Percentiles rank a stretch among this genome's conserved stretches.
These are phyloP conservation scores for Parietaria judaica DNA, from an alignment of 306 rosid species.

Conservation along the genomic window DNA sequence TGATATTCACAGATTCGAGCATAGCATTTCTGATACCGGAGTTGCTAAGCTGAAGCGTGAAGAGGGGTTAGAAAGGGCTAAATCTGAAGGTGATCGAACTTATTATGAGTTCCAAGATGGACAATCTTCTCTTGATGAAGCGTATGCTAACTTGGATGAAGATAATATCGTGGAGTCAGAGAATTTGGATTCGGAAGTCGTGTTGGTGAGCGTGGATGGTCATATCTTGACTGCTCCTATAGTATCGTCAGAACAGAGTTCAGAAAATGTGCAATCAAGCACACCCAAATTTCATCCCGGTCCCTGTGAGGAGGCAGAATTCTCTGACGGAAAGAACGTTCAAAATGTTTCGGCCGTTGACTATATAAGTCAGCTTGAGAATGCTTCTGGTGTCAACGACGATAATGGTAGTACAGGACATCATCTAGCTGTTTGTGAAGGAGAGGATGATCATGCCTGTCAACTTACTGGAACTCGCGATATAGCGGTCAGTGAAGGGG, in stretches of 20 bases:
- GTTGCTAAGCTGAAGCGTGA: conserved; percentile 34
- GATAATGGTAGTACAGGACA: conserved; percentile 18
- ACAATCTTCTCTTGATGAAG: conserved; percentile 52
- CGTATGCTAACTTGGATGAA: conserved; percentile 47
- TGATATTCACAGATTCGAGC: conserved; percentile 44
- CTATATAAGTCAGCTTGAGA: conserved; percentile 38
- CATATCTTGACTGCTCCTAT: conserved; percentile 81
- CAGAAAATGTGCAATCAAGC: conserved; percentile 59
- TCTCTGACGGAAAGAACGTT: conserved; percentile 56
- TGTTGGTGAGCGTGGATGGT: conserved; percentile 94
- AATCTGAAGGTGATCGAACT: conserved; percentile 53
- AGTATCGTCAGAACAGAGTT: conserved; percentile 54
- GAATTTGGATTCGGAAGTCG: conserved; percentile 59
- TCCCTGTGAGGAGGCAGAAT: conserved; percentile 67
- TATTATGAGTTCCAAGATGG: conserved; percentile 68
- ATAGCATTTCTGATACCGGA: conserved; percentile 53
- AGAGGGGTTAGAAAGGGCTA: conserved; percentile 34
- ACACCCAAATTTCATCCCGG: conserved; percentile 89
- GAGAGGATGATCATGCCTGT: conserved; percentile 28
- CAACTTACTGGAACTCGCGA: conserved; percentile 26
- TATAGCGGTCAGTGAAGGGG: conserved; percentile 28
- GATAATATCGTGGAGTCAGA: conserved; percentile 52
- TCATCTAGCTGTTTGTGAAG: conserved; percentile 37
- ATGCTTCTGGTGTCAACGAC: conserved; percentile 10
- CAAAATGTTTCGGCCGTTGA: conserved; percentile 69